phyloP scores from a whole-genome alignment of 768 basidiomycete species.

The Mycena indigotica region DNA sequence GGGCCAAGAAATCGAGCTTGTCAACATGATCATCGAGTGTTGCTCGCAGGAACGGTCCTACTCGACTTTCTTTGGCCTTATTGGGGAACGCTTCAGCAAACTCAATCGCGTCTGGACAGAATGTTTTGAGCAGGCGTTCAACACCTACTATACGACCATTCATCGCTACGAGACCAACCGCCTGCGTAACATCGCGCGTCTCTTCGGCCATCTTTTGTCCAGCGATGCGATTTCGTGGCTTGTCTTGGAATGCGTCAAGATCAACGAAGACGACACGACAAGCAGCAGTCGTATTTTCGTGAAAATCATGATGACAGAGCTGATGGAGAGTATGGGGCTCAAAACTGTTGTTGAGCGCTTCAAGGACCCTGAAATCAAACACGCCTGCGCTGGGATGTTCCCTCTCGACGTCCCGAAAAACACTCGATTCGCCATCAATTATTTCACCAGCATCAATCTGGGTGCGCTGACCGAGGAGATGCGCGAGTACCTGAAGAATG shows the following conservation, averaged over 20 bases:
- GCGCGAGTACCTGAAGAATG: slow-evolving; percentile 97
- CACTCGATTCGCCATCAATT: slow-evolving; percentile 95
- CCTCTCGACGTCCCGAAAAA: slow-evolving; percentile 96
- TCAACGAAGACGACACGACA: slow-evolving; percentile 98
- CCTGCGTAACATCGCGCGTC: slow-evolving; percentile 92
- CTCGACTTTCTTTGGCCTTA: slow-evolving; percentile 93
- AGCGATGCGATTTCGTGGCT: slow-evolving; percentile 91
- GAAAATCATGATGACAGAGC: slow-evolving; percentile 94
- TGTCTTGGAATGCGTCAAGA: slow-evolving; percentile 78
- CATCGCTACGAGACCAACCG: slow-evolving; percentile 99
- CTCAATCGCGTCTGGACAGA: slow-evolving; percentile 95
- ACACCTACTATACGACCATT: slow-evolving; percentile 90
- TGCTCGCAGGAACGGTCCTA: slow-evolving; percentile 99
- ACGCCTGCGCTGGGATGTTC: slow-evolving; percentile 83
- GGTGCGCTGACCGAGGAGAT: slow-evolving; percentile 93
- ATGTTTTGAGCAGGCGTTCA: slow-evolving; percentile 83
- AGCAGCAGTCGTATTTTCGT: slow-evolving; percentile 95
- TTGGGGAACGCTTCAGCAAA: slow-evolving; percentile 96
- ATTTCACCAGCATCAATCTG: slow-evolving; percentile 93
- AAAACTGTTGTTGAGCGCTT: slow-evolving; percentile 87
- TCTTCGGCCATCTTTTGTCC: slow-evolving; percentile 91
- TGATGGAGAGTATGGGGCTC: slow-evolving; percentile 92
- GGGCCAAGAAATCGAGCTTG: slow-evolving; percentile 94
- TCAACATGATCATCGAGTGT: slow-evolving; percentile 99
- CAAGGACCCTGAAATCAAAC: slow-evolving; percentile 79